Percentiles rank a stretch among this genome's conserved stretches.
Conservation (phyloP, 139 green algal species). For the Asterochloris sp. region DNA sequence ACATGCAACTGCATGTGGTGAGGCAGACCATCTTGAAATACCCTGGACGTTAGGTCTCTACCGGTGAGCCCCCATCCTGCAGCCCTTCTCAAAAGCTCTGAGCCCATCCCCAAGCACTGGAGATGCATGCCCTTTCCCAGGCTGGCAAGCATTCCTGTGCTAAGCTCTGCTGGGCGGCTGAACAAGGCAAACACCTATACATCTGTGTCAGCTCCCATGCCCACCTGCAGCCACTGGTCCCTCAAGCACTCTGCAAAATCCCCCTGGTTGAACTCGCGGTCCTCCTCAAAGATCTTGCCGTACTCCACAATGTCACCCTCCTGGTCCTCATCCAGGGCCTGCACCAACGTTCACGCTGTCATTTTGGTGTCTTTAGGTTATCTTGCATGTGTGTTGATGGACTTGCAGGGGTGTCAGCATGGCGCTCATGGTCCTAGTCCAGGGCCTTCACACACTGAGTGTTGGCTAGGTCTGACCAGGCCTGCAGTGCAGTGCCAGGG, state of each 20-base stretch:
- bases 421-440: not conserved
- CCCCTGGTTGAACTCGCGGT: constrained; percentile 62
- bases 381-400: not conserved
- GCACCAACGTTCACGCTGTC: not conserved
- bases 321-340: constrained; percentile 54
- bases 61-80: too few relatives aligned
- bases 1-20: too few relatives aligned
- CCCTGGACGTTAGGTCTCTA: too few relatives aligned
- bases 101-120: too few relatives aligned
- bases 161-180: too few relatives aligned
- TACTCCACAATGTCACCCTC: constrained; percentile 32
- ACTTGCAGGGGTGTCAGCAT: not conserved
- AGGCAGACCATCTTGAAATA: too few relatives aligned
- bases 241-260: constrained; percentile 60
- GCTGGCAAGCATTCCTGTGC: too few relatives aligned
- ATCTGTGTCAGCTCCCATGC: constrained; percentile 35
- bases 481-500: too few relatives aligned
- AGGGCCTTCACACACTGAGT: not conserved
- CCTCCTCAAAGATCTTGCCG: constrained; percentile 59
- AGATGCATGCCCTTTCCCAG: too few relatives aligned
- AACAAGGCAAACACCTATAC: constrained; percentile 30
- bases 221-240: constrained; percentile 55
- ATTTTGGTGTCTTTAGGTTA: not conserved
- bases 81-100: too few relatives aligned
- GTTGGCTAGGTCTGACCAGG: too few relatives aligned